A percentile compares a stretch with the other conserved stretches of the same genome.
Conservation (phyloP, 2,329 filamentous ascomycete genomes). For the Westerdykella ornata region DNA sequence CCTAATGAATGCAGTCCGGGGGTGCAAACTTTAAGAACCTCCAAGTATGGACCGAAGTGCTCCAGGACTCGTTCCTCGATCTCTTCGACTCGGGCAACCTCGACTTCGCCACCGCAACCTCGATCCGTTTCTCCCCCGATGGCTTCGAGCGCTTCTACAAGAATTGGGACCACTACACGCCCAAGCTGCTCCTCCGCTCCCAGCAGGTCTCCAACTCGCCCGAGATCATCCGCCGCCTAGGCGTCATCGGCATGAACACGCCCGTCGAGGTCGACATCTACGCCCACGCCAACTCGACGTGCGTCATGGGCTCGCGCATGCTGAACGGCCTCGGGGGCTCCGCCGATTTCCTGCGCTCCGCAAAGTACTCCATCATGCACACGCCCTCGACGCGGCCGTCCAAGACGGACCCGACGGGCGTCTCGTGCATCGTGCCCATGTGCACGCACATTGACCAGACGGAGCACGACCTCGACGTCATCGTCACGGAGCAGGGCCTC, state of each 20-base stretch:
- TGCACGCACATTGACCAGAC: slow-evolving; percentile 89
- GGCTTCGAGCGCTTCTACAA: slow-evolving; percentile 89
- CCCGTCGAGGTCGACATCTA: slow-evolving; percentile 93
- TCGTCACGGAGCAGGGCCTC: slow-evolving; percentile 72
- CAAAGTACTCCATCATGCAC: slow-evolving; percentile 91
- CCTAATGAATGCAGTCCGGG: slow-evolving; percentile 40
- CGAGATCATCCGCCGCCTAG: slow-evolving; percentile 80
- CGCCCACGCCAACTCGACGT: slow-evolving; percentile 85
- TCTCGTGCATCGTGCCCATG: slow-evolving; percentile 88
- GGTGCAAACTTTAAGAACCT: slow-evolving; percentile 77
- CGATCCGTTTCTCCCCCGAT: slow-evolving; percentile 82
- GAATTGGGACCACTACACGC: slow-evolving; percentile 70
- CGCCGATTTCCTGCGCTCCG: slow-evolving; percentile 70
- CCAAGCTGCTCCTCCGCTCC: slow-evolving; percentile 78
- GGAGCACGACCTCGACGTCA: slow-evolving; percentile 84
- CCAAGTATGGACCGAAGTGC: slow-evolving; percentile 88
- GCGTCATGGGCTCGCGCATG: slow-evolving; percentile 83
- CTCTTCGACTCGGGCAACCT: slow-evolving; percentile 83
- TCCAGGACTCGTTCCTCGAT: slow-evolving; percentile 88
- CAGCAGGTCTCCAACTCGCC: slow-evolving; percentile 85
- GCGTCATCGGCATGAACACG: slow-evolving; percentile 92
- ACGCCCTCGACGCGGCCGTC: slow-evolving; percentile 73
- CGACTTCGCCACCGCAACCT: slow-evolving; percentile 84
- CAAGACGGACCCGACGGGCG: slow-evolving; percentile 75
- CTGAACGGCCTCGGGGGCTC: slow-evolving; percentile 77